Evolutionary conservation across 805 yeast species (phyloP).

Genomic region (Lipomyces orientalis): DNA sequence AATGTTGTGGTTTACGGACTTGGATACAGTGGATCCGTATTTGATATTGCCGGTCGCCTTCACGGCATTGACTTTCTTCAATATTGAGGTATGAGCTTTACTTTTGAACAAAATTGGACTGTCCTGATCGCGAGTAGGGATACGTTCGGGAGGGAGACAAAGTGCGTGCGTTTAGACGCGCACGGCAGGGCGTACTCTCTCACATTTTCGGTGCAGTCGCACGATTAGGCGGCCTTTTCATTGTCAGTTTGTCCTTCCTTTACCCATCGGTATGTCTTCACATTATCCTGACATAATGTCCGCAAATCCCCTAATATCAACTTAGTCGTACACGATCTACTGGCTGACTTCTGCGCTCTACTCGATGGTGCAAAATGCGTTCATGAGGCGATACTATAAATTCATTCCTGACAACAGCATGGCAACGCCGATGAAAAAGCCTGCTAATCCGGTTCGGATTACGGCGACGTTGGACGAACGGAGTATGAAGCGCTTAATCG

Average conservation of each 20-base stretch:
- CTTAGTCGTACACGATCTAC: conserved; percentile 53
- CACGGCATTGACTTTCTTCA: conserved; percentile 73
- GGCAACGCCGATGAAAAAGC: conserved; percentile 19
- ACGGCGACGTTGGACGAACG: not conserved
- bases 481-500: not conserved
- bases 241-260: conserved; percentile 84
- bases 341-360: conserved; percentile 87
- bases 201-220: conserved; percentile 43
- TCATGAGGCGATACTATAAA: conserved; percentile 52
- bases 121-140: not conserved
- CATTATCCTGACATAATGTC: not conserved
- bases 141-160: conserved; percentile 14
- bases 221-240: conserved; percentile 73
- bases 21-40: conserved; percentile 65
- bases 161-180: not conserved
- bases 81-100: conserved; percentile 51
- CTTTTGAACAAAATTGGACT: not conserved
- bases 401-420: conserved; percentile 15
- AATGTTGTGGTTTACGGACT: conserved; percentile 63
- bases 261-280: conserved; percentile 77
- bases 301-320: not conserved
- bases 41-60: conserved; percentile 70
- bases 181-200: not conserved
- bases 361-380: conserved; percentile 75
- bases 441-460: conserved; percentile 3